Evolutionary conservation across 139 green algal species (phyloP).

Genomic region (Raphidocelis subcapitata): DNA sequence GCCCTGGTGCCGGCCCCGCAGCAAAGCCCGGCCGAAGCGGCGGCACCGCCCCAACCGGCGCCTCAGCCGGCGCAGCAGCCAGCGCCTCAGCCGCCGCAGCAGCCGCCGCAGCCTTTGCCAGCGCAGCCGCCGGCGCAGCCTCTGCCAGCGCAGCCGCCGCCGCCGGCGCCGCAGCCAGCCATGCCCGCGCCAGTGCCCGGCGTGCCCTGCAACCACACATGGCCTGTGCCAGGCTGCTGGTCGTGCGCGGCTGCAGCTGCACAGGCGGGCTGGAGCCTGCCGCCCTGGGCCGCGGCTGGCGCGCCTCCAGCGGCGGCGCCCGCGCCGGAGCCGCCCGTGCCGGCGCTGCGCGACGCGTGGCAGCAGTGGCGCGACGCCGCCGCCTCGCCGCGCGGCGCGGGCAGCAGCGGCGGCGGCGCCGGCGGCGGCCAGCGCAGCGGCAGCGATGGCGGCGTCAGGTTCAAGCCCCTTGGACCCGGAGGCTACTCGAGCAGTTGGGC

Average conservation of each 20-base stretch:
- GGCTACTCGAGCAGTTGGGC: no score
- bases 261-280: no score
- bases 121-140: neutral
- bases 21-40: neutral
- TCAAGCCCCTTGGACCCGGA: no score
- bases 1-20: neutral
- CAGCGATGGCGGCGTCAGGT: neutral
- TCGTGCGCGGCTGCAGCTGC: neutral
- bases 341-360: neutral
- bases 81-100: neutral
- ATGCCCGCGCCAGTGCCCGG: constrained; percentile 4
- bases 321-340: neutral
- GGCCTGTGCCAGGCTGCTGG: neutral
- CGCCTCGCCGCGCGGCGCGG: neutral
- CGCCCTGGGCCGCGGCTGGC: no score
- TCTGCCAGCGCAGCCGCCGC: no score
- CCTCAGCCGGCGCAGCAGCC: neutral
- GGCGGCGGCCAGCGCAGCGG: neutral
- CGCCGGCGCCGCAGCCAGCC: no score
- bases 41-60: neutral
- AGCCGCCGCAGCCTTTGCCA: neutral
- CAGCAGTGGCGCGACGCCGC: no score
- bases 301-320: no score
- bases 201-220: neutral
- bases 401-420: neutral